A percentile compares a stretch with the other conserved stretches of the same genome.
These are phyloP conservation scores for Afroboletus lepidellus DNA, from an alignment of 1,284 basidiomycete genomes.

Conservation along the genomic window DNA sequence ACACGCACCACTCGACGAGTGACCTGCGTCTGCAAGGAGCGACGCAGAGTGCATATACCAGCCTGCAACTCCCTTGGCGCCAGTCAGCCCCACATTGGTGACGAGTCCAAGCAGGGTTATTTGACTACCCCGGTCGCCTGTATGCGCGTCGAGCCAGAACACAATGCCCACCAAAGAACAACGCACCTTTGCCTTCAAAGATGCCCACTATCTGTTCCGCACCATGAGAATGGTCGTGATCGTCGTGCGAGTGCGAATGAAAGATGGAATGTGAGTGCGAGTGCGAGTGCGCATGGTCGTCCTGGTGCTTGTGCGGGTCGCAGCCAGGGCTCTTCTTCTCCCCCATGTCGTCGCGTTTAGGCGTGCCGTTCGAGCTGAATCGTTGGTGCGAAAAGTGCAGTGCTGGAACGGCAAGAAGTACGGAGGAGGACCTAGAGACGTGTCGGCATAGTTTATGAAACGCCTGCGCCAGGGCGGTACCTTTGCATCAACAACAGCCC, in stretches of 20 bases:
- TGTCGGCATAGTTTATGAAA: slow-evolving; percentile 11
- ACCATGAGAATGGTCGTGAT: slow-evolving; percentile 64
- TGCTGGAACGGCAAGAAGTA: neutral
- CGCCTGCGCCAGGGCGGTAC: slow-evolving; percentile 5
- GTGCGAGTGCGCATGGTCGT: slow-evolving; percentile 47
- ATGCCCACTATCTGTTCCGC: slow-evolving; percentile 74
- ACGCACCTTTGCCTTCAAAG: slow-evolving; percentile 63
- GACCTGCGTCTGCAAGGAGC: slow-evolving; percentile 92
- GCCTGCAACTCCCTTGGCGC: slow-evolving; percentile 82
- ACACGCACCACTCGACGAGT: slow-evolving; percentile 81
- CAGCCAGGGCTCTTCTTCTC: neutral
- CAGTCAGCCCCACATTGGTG: slow-evolving; percentile 81
- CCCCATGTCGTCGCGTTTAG: slow-evolving; percentile 7
- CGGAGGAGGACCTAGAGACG: slow-evolving; percentile 12
- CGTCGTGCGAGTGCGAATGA: slow-evolving; percentile 67
- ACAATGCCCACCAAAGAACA: neutral
- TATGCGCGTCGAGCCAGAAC: slow-evolving; percentile 6
- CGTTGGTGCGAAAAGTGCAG: slow-evolving; percentile 37
- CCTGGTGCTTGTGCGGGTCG: slow-evolving; percentile 17
- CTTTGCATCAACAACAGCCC: slow-evolving; percentile 14
- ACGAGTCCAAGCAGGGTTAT: slow-evolving; percentile 88
- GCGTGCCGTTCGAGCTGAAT: slow-evolving; percentile 32
- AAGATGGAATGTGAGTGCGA: slow-evolving; percentile 58
- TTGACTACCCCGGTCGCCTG: slow-evolving; percentile 77
- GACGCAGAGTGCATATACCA: slow-evolving; percentile 89